phyloP scores from a whole-genome alignment of 2,329 filamentous ascomycete species.

The Pestalotiopsis sp. region DNA sequence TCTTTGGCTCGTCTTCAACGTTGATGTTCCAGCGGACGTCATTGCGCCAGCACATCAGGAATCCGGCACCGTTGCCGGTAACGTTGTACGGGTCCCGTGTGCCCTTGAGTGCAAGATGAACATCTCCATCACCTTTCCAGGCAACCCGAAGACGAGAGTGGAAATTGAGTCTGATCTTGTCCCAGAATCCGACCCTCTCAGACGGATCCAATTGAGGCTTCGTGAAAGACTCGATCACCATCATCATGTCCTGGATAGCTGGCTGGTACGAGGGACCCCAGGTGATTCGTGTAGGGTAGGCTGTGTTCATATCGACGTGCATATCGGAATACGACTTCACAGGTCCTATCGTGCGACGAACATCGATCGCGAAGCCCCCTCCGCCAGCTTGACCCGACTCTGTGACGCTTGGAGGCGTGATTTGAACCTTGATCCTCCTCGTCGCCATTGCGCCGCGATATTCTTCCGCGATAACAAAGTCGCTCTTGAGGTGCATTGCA shows the following conservation, averaged over 20 bases:
- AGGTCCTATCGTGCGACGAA: conserved; percentile 87
- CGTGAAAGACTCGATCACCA: conserved; percentile 95
- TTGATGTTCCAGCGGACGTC: conserved; percentile 89
- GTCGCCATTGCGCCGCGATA: conserved; percentile 80
- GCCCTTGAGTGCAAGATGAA: conserved; percentile 90
- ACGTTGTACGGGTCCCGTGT: conserved; percentile 91
- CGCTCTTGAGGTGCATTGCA: conserved; percentile 81
- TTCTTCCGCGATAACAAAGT: conserved; percentile 96
- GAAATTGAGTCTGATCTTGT: conserved; percentile 93
- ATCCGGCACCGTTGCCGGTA: conserved; percentile 89
- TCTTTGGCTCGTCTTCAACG: conserved; percentile 81
- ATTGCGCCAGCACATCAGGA: conserved; percentile 98
- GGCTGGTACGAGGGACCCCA: conserved; percentile 99
- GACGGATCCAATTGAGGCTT: conserved; percentile 94
- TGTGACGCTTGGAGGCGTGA: conserved; percentile 72
- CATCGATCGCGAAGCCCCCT: conserved; percentile 79
- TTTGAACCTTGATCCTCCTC: conserved; percentile 78
- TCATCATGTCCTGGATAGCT: conserved; percentile 99
- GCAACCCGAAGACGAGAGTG: conserved; percentile 87
- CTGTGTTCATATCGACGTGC: conserved; percentile 88
- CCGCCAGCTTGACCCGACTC: conserved; percentile 57
- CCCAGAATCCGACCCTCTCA: conserved; percentile 96
- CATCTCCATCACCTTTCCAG: conserved; percentile 95
- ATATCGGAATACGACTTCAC: conserved; percentile 98
- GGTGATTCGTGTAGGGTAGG: conserved; percentile 87